phyloP scores from a whole-genome alignment of 257 asterid species.

The Lithospermum erythrorhizon region DNA sequence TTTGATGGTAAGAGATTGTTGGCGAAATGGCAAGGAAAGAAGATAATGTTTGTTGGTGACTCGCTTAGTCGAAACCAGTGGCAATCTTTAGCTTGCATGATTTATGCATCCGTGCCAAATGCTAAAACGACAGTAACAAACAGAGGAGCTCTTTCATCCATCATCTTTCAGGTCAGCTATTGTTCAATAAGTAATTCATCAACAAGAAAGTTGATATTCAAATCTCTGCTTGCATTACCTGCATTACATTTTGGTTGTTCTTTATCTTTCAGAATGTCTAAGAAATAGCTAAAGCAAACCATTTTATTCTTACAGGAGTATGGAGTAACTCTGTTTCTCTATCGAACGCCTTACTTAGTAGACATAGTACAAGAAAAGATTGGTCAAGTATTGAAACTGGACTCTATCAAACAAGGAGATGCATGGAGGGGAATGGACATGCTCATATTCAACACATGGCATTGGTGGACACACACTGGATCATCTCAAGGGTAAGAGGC shows the following conservation, averaged over 20 bases:
- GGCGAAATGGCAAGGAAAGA: conserved; percentile 45
- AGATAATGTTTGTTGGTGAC: conserved; percentile 54
- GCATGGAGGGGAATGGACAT: conserved; percentile 33
- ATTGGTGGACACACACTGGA: conserved; percentile 40
- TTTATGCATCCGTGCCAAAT: conserved; percentile 34
- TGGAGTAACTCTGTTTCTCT: conserved; percentile 20
- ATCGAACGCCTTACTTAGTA: conserved; percentile 22
- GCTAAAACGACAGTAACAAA: conserved; percentile 15
- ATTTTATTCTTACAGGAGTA: conserved; percentile 18
- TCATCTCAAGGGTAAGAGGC: conserved; percentile 22
- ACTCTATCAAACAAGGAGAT: conserved; percentile 25
- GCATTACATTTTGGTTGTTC: too few relatives aligned
- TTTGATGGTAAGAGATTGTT: conserved; percentile 5
- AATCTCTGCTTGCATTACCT: too few relatives aligned
- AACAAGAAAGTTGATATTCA: too few relatives aligned
- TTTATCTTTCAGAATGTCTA: too few relatives aligned
- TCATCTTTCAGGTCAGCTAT: conserved; percentile 29
- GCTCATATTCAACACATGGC: conserved; percentile 34
- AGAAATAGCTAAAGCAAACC: too few relatives aligned
- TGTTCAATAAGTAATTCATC: too few relatives aligned
- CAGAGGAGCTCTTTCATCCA: conserved; percentile 20
- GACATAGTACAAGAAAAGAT: conserved; percentile 17
- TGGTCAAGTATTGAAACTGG: conserved; percentile 23
- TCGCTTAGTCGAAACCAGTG: conserved; percentile 49
- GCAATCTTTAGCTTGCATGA: conserved; percentile 39